Evolutionary conservation across 495 filamentous ascomycete genomes (phyloP), one percentile per base, ranked within the genome.

Genomic region (Penicillium cinerascens): DNA sequence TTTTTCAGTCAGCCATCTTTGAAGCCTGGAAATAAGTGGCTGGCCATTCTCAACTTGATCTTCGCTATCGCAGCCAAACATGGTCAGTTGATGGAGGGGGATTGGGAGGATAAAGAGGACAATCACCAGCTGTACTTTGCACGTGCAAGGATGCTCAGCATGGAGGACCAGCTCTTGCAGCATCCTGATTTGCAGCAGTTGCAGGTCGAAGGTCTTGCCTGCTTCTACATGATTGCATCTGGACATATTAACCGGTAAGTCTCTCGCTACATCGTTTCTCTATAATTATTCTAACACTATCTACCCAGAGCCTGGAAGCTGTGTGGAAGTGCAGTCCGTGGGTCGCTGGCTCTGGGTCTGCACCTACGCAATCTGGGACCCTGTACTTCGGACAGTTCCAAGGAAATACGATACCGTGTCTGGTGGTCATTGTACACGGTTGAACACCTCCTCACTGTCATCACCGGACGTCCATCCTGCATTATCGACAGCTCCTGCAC

Each of bases 381-480:
- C 4, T 67, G 68, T 18, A 70, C 80, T 11, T 65, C 72, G 16
- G 73, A 80, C 48, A 68, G 66, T 17, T 77, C 81, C 23, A 81
- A 78, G 47, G 81, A 84, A 49, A 73, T 78, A 25, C 72, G 82
- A 36, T 76, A 79, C 43, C 78, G 80, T 4, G 72, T 84, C 18
- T 87, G 83, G 83, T 84, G 80, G 74, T 74, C 82, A 8, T 47
- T 86, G 15, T 81, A 81, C 51, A 76, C 73, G 5, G 51, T 86
- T 17, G 84, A 87, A 33, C 75, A 79, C 44, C 68, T 78, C 11
- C 72, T 87, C 37, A 75, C 76, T 54, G 67, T 77, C 21, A 78
- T 86, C 52, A 85, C 81, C 3, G 84, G 84, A 11, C 76, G 84
- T 13, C 83, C 82, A 6, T 78, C 76, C 17, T 79, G 75, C 52